phyloP scores from a whole-genome alignment of 2,329 filamentous ascomycete genomes.

The Colletotrichum sp. region DNA sequence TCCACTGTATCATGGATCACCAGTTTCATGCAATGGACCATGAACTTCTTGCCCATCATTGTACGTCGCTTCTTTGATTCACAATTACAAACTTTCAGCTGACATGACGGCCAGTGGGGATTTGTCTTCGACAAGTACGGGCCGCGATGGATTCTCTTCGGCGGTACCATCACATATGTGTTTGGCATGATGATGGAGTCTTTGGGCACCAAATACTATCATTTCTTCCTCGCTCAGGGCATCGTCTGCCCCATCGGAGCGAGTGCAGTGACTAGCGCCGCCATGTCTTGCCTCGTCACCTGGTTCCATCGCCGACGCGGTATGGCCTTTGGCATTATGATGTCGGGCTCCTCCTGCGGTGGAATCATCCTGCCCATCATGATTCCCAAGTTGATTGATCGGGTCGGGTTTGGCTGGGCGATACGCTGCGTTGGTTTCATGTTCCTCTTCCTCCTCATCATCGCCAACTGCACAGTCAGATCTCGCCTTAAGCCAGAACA shows the following conservation, averaged over 20 bases:
- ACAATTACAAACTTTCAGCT: not conserved
- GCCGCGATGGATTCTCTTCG: conserved; percentile 60
- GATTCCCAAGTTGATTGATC: conserved; percentile 55
- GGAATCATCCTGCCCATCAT: conserved; percentile 67
- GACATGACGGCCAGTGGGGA: conserved; percentile 36
- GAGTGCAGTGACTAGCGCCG: conserved; percentile 46
- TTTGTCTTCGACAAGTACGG: conserved; percentile 69
- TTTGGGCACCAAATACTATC: conserved; percentile 49
- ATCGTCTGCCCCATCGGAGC: conserved; percentile 46
- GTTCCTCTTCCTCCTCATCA: conserved; percentile 41
- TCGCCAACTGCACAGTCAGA: conserved; percentile 40
- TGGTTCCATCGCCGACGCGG: conserved; percentile 60
- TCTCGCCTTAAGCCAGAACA: conserved; percentile 50
- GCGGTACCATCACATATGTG: conserved; percentile 61
- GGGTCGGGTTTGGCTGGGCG: conserved; percentile 51
- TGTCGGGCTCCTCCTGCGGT: conserved; percentile 58
- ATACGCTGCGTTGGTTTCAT: conserved; percentile 54
- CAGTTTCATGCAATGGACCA: conserved; percentile 50
- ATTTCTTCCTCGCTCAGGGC: conserved; percentile 49
- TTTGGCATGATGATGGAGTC: conserved; percentile 71
- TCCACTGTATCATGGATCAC: conserved; percentile 66
- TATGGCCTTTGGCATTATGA: conserved; percentile 57
- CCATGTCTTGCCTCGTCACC: conserved; percentile 47
- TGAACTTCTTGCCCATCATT: conserved; percentile 51
- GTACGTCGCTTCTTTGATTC: conserved; percentile 45